Base-by-base conservation (phyloP, 73 alveolate species). In the Tetrahymena borealis region DNA sequence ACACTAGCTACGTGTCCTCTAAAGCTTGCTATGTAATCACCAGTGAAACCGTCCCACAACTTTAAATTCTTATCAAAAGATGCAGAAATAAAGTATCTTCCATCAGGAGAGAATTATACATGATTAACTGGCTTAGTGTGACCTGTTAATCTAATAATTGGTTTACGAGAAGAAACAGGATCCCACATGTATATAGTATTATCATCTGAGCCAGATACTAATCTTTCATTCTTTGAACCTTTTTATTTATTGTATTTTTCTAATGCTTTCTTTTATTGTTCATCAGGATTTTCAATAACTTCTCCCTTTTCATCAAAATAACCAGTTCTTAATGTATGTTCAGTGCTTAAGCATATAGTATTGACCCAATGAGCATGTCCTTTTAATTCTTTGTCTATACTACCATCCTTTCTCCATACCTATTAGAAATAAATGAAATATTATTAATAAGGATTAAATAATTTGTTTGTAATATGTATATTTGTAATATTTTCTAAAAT, bases 191-290 rank as follows among this genome's bases (percentile, higher is more conserved):
- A 98, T 92, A 99, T 95, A 33, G 99, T 98, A 95, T 95, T 95
- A 94, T 99, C 99, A 96, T 99, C 99, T 90, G 99, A 97, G 39
- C 99, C 99, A 36, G 99, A 95, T 10, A 98, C 99, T 78, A 99
- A 91, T 93, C 99, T 97, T 94, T 99, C 99, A 36, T 95, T 96
- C 33, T 96, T 95, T 39, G 97, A 96, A 77, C 96, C 97, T 85
- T 96, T 96, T 39, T 96, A 94, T 79, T 96, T 94, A 18, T 97
- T 95, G 93, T 97, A 97, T 91, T 98, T 94, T 90, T 96, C 95
- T 78, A 93, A 93, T 13, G 99, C 98, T 90, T 97, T 95, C 40
- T 93, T 85, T 43, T 94, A 40, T 96, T 94, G 95, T 78, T 96
- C 98, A 78, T 90, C 94, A 18, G 93, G 93, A 36, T 91, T 91